phyloP scores from a whole-genome alignment of 441 rosid genomes.

The Gossypium schwendimanii region DNA sequence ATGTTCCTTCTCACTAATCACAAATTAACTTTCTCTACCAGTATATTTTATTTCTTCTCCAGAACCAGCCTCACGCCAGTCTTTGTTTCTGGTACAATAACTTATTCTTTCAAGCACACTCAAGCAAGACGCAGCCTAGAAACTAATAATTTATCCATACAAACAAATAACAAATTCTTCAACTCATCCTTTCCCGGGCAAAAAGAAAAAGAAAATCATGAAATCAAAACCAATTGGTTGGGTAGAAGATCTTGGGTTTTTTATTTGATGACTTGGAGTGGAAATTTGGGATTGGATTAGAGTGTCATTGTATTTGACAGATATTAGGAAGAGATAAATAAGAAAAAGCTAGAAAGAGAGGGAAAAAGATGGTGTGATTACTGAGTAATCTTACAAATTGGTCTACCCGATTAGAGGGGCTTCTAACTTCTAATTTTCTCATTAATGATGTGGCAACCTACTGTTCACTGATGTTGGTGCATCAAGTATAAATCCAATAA shows the following conservation, averaged over 20 bases:
- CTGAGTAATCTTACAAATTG: background rate
- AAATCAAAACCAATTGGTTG: conserved; percentile 4
- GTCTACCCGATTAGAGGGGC: background rate
- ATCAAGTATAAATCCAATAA: background rate
- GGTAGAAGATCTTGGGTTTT: background rate
- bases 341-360: background rate
- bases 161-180: conserved; percentile 2
- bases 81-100: background rate
- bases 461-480: background rate
- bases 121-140: background rate
- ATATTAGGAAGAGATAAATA: background rate
- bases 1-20: background rate
- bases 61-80: background rate
- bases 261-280: background rate
- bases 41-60: background rate
- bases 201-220: background rate
- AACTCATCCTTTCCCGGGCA: background rate
- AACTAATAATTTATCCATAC: background rate
- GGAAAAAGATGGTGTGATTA: background rate
- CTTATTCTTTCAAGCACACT: background rate
- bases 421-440: background rate
- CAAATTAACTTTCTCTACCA: background rate
- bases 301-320: background rate
- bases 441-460: background rate
- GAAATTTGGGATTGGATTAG: background rate